Percentiles rank a stretch among this genome's conserved stretches.
Conservation (phyloP, 345 rosid species). For the Firmiana major region DNA sequence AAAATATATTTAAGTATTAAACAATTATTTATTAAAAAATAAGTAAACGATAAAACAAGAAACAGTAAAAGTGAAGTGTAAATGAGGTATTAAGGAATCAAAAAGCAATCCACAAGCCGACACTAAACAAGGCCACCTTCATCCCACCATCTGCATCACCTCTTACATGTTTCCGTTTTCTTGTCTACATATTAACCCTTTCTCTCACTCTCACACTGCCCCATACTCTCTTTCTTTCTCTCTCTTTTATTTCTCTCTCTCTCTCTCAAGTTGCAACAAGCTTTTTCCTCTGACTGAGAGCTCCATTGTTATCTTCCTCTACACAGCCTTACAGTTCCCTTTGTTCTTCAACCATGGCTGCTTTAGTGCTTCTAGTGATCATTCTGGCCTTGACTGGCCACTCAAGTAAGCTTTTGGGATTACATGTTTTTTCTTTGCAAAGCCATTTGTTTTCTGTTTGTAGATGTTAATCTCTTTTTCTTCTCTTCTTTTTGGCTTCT, state of each 20-base stretch:
- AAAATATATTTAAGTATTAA: no score
- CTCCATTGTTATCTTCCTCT: background rate
- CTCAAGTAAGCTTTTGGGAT: slow-evolving; percentile 43
- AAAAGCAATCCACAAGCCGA: no score
- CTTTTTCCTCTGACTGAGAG: background rate
- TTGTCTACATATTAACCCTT: no score
- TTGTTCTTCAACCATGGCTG: slow-evolving; percentile 35
- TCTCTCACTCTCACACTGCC: no score
- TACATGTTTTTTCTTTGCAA: no score
- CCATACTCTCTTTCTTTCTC: no score
- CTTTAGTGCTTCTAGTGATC: slow-evolving; percentile 38
- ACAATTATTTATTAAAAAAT: no score
- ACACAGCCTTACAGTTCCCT: background rate
- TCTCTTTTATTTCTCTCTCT: background rate
- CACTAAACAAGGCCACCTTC: background rate
- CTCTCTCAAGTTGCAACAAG: background rate
- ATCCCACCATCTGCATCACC: background rate
- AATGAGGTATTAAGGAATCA: no score
- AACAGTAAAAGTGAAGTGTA: no score
- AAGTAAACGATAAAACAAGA: no score
- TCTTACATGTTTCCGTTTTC: background rate
- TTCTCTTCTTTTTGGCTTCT: background rate
- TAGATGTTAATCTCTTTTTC: background rate
- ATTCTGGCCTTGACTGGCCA: slow-evolving; percentile 43
- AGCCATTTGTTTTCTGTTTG: background rate